Base-by-base conservation (phyloP, 306 rosid genomes). In the Trifolium dubium region DNA sequence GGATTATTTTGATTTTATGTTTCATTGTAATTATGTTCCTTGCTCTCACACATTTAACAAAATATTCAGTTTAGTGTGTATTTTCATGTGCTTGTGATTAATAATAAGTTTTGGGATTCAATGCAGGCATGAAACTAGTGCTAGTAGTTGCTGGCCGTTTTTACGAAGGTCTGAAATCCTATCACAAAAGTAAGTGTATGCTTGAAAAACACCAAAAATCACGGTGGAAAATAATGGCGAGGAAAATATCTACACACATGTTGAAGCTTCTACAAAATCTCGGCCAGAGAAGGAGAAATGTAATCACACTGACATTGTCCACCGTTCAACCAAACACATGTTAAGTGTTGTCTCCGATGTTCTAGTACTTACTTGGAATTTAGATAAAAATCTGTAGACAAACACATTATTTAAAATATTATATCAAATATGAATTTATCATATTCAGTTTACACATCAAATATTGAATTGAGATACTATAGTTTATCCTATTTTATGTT, bases 41-140 rank as follows among this genome's bases (percentile, higher is more conserved):
- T 35, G 40, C 40, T 35, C 40, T 35, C 7, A 5, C 35, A 32
- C 37, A 34, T 34, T 35, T 35, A 35, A 35, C 40, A 35, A 35
- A 5, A 34, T 34, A 34, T 4, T 40, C 4, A 14, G 10, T 72
- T 39, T 17, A 19, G 29, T 56, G 13, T 13, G 8, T 40, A 2
- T 51, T 18, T 19, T 47, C 12, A 37, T 17, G 37, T 62, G 60
- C 46, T 71, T 66, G 29, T 31, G n/a, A 23, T 55, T 62, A 19
- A 39, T 40, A 18, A 17, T 3, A 28, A 61, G 15, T 6, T 50
- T 49, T 39, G 17, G 23, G 13, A 56, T 72, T 70, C 46, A 34
- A 79, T 83, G 88, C 84, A 86, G 90, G 82, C 78, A 67, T 61
- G 86, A 54, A 72, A 74, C 50, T 39, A 75, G 88, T 28, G 67